A percentile compares a stretch with the other conserved stretches of the same genome.
phyloP scores from a whole-genome alignment of 495 filamentous ascomycete species.

The Trichoderma virens region DNA sequence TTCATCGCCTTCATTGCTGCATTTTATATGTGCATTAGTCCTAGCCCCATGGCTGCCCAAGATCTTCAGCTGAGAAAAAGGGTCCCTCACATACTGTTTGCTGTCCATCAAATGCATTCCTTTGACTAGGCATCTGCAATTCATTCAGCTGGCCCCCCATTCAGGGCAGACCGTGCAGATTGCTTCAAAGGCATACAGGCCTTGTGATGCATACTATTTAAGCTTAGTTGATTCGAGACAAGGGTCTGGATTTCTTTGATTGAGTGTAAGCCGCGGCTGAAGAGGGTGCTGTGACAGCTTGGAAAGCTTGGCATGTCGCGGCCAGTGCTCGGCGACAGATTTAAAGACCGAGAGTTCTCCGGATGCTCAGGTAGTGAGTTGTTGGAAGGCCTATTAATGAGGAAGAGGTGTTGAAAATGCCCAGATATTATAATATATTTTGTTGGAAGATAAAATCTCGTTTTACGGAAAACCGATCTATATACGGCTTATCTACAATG shows the following conservation, averaged over 20 bases:
- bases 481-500: too few species aligned
- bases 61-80: too few species aligned
- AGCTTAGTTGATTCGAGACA: background rate
- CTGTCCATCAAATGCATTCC: too few species aligned
- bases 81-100: too few species aligned
- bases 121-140: background rate
- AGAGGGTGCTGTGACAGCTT: background rate
- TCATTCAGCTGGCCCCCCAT: background rate
- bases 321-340: background rate
- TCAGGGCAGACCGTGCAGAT: background rate
- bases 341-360: background rate
- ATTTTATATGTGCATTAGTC: too few species aligned
- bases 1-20: too few species aligned
- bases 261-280: background rate
- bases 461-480: too few species aligned
- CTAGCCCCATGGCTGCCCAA: too few species aligned
- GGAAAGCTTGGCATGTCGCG: background rate
- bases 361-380: background rate
- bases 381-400: background rate
- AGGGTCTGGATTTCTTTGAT: background rate
- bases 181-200: background rate
- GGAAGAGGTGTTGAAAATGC: too few species aligned
- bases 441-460: too few species aligned
- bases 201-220: background rate
- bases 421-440: too few species aligned